These are phyloP conservation scores for Punctularia strigosozonata DNA, from an alignment of 768 basidiomycete genomes.

Conservation along the genomic window DNA sequence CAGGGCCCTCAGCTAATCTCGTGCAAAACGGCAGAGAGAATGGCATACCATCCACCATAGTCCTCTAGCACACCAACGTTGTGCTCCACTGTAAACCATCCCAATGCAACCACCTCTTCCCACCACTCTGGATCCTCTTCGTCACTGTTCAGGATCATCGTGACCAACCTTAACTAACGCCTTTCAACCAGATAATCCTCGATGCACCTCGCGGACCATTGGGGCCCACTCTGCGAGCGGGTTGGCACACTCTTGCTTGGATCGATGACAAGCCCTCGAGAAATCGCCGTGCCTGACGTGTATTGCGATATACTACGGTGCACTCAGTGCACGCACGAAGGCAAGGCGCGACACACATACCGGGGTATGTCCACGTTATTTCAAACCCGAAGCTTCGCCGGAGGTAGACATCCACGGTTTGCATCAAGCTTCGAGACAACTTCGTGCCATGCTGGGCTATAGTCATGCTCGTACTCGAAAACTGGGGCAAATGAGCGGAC, in stretches of 20 bases:
- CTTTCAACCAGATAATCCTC: constrained; percentile 19
- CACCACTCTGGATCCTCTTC: constrained; percentile 29
- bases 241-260: constrained; percentile 23
- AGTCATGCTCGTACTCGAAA: constrained; percentile 18
- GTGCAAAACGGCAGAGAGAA: too few relatives aligned
- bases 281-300: constrained; percentile 28
- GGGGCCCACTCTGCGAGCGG: constrained; percentile 21
- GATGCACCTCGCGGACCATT: constrained; percentile 24
- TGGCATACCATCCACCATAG: too few relatives aligned
- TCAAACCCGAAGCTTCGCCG: constrained; percentile 15
- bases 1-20: too few relatives aligned
- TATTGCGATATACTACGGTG: constrained; percentile 20
- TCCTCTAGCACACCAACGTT: too few relatives aligned
- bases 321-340: not conserved
- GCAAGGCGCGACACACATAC: constrained; percentile 12
- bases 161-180: constrained; percentile 19
- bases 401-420: constrained; percentile 21
- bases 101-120: constrained; percentile 20
- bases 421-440: constrained; percentile 22
- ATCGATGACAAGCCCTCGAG: constrained; percentile 20
- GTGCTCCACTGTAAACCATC: constrained; percentile 27
- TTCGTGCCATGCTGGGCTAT: constrained; percentile 23
- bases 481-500: too few relatives aligned
- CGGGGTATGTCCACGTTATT: constrained; percentile 17
- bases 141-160: constrained; percentile 33